Percentiles rank a stretch among this genome's conserved stretches.
Evolutionary conservation across 192 early-diverging fungal genomes (phyloP).

Genomic region (Phycomyces blakesleeanus): DNA sequence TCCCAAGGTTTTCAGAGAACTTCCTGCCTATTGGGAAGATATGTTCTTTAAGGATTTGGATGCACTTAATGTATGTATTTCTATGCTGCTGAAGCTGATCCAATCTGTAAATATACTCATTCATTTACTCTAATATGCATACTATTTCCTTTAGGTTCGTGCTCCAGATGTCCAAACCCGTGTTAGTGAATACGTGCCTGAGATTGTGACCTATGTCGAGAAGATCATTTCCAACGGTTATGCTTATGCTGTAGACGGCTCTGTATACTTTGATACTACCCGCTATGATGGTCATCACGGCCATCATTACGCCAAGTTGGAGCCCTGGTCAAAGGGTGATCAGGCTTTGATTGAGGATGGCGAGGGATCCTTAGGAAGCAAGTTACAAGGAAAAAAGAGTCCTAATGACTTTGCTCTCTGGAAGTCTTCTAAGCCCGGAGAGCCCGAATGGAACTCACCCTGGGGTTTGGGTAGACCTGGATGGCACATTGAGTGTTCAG

Average conservation of each 20-base stretch:
- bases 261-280: constrained; percentile 93
- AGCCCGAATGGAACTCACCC: constrained; percentile 90
- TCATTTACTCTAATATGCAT: not conserved
- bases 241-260: constrained; percentile 86
- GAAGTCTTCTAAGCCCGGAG: constrained; percentile 91
- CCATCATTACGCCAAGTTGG: constrained; percentile 93
- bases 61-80: constrained; percentile 66
- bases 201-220: constrained; percentile 87
- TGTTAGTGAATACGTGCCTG: constrained; percentile 95
- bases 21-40: constrained; percentile 90
- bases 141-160: constrained; percentile 44
- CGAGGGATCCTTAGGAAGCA: constrained; percentile 79
- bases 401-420: constrained; percentile 92
- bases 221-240: constrained; percentile 94
- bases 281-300: constrained; percentile 74
- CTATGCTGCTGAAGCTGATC: no score
- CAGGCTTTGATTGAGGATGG: constrained; percentile 79
- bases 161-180: constrained; percentile 86
- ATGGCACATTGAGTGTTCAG: constrained; percentile 99
- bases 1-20: constrained; percentile 85
- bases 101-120: no score
- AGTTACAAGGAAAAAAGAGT: constrained; percentile 63
- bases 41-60: constrained; percentile 95
- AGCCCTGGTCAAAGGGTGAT: constrained; percentile 86
- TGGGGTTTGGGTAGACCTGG: constrained; percentile 95